Evolutionary conservation across 2,329 filamentous ascomycete genomes (phyloP), one percentile per base, ranked within the genome.

Genomic region (Thelonectria discophora): DNA sequence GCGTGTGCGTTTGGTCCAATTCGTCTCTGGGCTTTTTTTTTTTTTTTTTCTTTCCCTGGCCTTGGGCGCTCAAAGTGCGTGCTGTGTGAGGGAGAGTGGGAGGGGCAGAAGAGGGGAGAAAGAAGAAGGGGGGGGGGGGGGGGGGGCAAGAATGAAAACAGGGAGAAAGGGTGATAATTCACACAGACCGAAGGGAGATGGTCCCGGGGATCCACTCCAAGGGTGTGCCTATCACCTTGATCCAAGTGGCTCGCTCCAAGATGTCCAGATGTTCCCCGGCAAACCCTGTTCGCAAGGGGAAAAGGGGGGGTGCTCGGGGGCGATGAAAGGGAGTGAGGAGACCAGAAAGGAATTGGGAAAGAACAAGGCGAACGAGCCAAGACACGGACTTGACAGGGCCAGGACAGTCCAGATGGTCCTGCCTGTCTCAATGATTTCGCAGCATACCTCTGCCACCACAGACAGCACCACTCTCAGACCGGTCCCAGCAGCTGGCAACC

Each of bases 341-440:
- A 51, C 52, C 45, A 45, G n/a, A 54, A 40, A 60, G 47, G 39
- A 40, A 53, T 9, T 43, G 37, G 51, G n/a, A n/a, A 60, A 65
- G 57, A 69, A 54, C 62, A 64, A 58, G 65, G 67, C 67, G 67
- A 59, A 63, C 67, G 62, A 63, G 60, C 67, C 64, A 65, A 60
- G 61, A 52, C 57, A 65, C 58, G 57, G 59, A 59, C 58, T 65
- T 64, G 62, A 64, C 68, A 69, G 62, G 64, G 56, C 65, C 62
- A 57, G 55, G 65, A 52, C 55, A 50, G 60, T 52, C 61, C 65
- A 63, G 59, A 65, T 55, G 40, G n/a, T n/a, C 62, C 30, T 32
- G 11, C 30, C 30, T n/a, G n/a, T n/a, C n/a, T n/a, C n/a, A n/a
- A n/a, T n/a, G n/a, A n/a, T n/a, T n/a, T n/a, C n/a, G n/a, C n/a